These are phyloP conservation scores for Adansonia digitata DNA, from an alignment of 345 rosid species.

Conservation along the genomic window DNA sequence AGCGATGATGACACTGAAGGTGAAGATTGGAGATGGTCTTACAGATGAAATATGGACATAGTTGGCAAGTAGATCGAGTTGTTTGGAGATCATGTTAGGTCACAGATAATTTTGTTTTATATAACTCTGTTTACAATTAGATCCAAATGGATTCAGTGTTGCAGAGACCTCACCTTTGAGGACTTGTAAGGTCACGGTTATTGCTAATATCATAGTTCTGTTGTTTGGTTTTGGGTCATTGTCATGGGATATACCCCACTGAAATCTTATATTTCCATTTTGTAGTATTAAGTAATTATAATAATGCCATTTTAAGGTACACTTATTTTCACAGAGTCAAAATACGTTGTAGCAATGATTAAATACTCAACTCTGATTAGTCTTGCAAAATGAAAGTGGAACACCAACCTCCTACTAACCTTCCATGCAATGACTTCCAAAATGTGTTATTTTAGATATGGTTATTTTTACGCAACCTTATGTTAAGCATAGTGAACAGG, in stretches of 20 bases:
- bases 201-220: neutral
- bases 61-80: neutral
- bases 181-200: neutral
- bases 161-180: neutral
- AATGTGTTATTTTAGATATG: neutral
- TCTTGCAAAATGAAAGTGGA: neutral
- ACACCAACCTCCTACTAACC: neutral
- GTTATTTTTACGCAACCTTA: neutral
- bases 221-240: neutral
- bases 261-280: neutral
- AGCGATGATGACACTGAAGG: constrained; percentile 11
- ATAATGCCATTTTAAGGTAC: too few species aligned
- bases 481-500: neutral
- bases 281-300: too few species aligned
- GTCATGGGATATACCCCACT: neutral
- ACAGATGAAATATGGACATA: constrained; percentile 14
- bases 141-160: neutral
- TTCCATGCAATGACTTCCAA: neutral
- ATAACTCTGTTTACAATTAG: neutral
- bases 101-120: neutral
- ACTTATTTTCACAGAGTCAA: too few species aligned
- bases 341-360: neutral
- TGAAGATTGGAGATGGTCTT: constrained; percentile 30
- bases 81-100: neutral
- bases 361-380: neutral